Base-by-base conservation (phyloP, 1,284 basidiomycete species). In the Hypsizygus ulmarius region DNA sequence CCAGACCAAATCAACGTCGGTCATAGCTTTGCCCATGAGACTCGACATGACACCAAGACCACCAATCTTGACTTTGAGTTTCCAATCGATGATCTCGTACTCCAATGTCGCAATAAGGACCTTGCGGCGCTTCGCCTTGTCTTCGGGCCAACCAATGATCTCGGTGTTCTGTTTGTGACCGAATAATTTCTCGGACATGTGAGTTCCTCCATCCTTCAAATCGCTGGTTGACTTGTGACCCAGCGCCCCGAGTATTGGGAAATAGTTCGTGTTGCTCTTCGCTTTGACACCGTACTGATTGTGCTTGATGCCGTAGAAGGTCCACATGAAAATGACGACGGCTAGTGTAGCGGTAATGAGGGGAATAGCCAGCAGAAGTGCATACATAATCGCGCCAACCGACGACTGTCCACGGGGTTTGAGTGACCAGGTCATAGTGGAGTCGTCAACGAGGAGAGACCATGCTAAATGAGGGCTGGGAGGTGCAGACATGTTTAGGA, bases 21-120 rank as follows among this genome's bases (percentile, higher is more conserved):
- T 90, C 93, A 96, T 96, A 4, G 93, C 91, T 68, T 95, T 95
- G 58, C 93, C 93, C 92, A 96, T 96, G 39, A 96, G 74, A 67
- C 86, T 87, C 4, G 92, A 94, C 93, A 96, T 95, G 74, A 95
- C 93, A 78, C 92, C 93, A 21, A 96, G 77, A 71, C 93, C 93
- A 72, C 93, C 93, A 57, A 95, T 95, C 77, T 95, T 95, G 74
- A 96, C 93, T 70, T 95, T 95, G 52, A 94, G 68, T 71, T 94
- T 94, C 93, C 93, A 96, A 64, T 95, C 93, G 59, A 94, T 84
- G 62, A 96, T 90, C 67, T 96, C 93, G 67, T 96, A 96, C 69
- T 96, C 93, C 49, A 96, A 78, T 0, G 93, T 95, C 8, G 93
- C 75, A 54, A 96, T 95, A 45, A 96, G 78, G 19, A 93, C 90